Evolutionary conservation across 2,329 filamentous ascomycete genomes (phyloP), one percentile per base, ranked within the genome.

Genomic region (Xylogone sp.): DNA sequence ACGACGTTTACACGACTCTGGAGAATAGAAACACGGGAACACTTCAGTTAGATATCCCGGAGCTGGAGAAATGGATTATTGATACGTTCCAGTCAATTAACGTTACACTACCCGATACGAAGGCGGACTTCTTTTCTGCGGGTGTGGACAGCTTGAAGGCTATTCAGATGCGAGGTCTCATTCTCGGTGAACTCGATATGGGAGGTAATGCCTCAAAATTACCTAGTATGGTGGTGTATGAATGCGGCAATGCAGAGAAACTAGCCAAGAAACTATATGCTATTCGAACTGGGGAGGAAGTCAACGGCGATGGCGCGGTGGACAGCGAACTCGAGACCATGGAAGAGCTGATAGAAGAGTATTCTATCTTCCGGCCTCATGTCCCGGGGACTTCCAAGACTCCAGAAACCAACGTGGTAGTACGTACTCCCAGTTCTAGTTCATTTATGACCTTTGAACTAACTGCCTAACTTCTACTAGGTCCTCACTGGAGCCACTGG

Each of bases 401-500:
- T 6, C 5, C 34, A 9, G 34, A 16, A 16, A 16, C 8, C 5
- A 39, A 16, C n/a, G 34, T 49, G 27, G 46, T 53, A 19, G 53
- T 61, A 45, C 49, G 57, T 56, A 39, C n/a, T 18, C 12, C 34
- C n/a, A 18, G 10, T 31, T 8, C 34, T 5, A 39, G 6, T 39
- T 39, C 12, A 13, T 39, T 5, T 7, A 18, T 5, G 4, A 43
- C 21, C 42, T 48, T 45, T 51, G n/a, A n/a, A 49, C 50, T 21
- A 53, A 58, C 48, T 56, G 56, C 45, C 51, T 52, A 21, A 49
- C 2, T 46, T n/a, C n/a, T n/a, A n/a, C n/a, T 31, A 71, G 63
- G 65, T 83, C 1, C 64, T 88, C 3, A 88, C 84, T 0, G 85
- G 85, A 1, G 77, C 78, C 0, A 88, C 85, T 0, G 85, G 85